phyloP scores from a whole-genome alignment of 1,139 yeast species.

The Zhuliangozyma blackwelliae region DNA sequence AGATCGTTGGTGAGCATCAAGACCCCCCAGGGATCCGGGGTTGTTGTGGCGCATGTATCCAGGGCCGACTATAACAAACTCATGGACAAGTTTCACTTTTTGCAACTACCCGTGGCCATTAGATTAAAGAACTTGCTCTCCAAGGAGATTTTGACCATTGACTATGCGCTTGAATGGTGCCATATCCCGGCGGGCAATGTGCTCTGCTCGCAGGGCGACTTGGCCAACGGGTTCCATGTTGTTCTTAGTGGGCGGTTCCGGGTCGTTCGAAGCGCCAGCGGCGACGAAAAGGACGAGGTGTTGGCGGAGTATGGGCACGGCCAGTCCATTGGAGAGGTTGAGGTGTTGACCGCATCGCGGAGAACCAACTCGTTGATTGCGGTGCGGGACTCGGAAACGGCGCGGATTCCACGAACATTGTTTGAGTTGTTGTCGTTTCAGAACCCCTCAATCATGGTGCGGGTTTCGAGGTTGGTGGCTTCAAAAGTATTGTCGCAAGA shows the following conservation, averaged over 20 bases:
- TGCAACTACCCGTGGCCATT: conserved; percentile 75
- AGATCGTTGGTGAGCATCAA: conserved; percentile 70
- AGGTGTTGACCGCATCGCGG: conserved; percentile 79
- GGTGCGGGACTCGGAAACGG: conserved; percentile 89
- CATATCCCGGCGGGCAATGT: conserved; percentile 82
- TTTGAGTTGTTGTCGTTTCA: conserved; percentile 81
- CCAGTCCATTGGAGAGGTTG: conserved; percentile 91
- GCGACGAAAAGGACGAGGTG: conserved; percentile 21
- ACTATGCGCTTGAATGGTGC: conserved; percentile 93
- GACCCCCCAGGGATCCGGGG: conserved; percentile 48
- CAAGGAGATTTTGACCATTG: conserved; percentile 66
- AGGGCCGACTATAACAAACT: conserved; percentile 58
- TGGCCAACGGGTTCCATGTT: conserved; percentile 88
- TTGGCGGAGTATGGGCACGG: conserved; percentile 90
- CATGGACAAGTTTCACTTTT: conserved; percentile 70
- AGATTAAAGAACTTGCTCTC: conserved; percentile 65
- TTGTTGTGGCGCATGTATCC: conserved; percentile 70
- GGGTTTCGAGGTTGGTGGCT: conserved; percentile 86
- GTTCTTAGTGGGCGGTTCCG: conserved; percentile 88
- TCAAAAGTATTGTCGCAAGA: conserved; percentile 45
- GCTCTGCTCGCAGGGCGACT: conserved; percentile 76
- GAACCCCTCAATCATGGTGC: conserved; percentile 87
- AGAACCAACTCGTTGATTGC: conserved; percentile 77
- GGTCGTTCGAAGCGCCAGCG: conserved; percentile 38
- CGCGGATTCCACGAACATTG: conserved; percentile 83